Percentiles rank a stretch among this genome's conserved stretches.
Evolutionary conservation across 306 rosid species (phyloP).

Genomic region (Senna siamea): DNA sequence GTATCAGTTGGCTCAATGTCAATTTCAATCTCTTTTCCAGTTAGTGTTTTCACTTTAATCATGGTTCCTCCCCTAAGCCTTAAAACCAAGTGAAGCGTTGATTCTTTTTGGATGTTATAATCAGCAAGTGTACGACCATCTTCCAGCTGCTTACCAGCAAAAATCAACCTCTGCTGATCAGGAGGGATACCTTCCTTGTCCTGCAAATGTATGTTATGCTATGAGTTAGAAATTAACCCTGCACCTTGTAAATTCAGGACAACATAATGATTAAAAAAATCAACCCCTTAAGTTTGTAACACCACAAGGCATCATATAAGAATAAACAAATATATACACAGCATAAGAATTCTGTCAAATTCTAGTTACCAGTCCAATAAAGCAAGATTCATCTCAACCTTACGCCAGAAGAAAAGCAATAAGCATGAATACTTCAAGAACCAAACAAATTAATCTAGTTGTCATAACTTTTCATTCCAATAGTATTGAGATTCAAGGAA

Average conservation of each 20-base stretch:
- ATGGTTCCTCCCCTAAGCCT: conserved; percentile 99
- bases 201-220: conserved; percentile 44
- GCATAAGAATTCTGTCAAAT: background rate
- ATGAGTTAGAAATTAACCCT: background rate
- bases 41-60: conserved; percentile 97
- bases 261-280: background rate
- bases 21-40: conserved; percentile 98
- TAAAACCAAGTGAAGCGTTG: conserved; percentile 91
- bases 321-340: background rate
- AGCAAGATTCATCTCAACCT: background rate
- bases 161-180: conserved; percentile 93
- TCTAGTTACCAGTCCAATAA: background rate
- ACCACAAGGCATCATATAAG: background rate
- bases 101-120: conserved; percentile 95
- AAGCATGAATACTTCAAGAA: background rate
- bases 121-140: conserved; percentile 97
- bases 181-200: conserved; percentile 99
- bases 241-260: background rate
- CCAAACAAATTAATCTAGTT: background rate
- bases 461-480: no score
- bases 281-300: background rate
- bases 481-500: background rate
- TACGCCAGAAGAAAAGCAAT: background rate
- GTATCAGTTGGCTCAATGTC: conserved; percentile 96
- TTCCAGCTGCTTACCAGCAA: conserved; percentile 98